A percentile compares a stretch with the other conserved stretches of the same genome.
These are phyloP conservation scores for Purpureocillium lavendulum DNA, from an alignment of 2,329 filamentous ascomycete genomes.

Conservation along the genomic window DNA sequence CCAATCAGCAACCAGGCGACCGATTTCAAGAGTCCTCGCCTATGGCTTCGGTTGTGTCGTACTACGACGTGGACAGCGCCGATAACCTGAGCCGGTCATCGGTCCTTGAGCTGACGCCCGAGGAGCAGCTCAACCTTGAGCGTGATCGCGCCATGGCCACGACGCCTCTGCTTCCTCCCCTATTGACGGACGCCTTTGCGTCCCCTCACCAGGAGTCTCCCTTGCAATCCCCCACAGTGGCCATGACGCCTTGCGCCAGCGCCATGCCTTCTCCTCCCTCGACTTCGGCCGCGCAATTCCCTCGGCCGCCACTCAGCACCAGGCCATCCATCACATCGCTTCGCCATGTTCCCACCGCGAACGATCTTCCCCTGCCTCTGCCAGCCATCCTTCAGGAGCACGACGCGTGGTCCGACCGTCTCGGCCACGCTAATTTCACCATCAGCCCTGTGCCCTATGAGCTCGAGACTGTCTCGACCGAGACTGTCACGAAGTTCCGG, in stretches of 20 bases:
- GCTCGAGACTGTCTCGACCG: constrained; percentile 52
- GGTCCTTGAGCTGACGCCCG: constrained; percentile 31
- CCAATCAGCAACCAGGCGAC: constrained; percentile 37
- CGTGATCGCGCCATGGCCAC: constrained; percentile 56
- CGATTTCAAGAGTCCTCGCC: constrained; percentile 45
- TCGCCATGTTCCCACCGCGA: constrained; percentile 51
- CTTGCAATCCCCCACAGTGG: constrained; percentile 66
- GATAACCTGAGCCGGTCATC: constrained; percentile 43
- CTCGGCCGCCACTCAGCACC: constrained; percentile 60
- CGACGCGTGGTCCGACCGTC: constrained; percentile 75
- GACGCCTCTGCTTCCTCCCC: constrained; percentile 77
- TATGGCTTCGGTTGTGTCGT: constrained; percentile 51
- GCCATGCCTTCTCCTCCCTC: constrained; percentile 3
- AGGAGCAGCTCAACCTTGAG: constrained; percentile 40
- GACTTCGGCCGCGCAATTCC: constrained; percentile 38
- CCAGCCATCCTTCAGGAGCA: constrained; percentile 59
- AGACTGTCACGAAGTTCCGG: constrained; percentile 53
- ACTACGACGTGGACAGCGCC: constrained; percentile 42
- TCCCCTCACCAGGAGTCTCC: constrained; percentile 63
- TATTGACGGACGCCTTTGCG: constrained; percentile 54
- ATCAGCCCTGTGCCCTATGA: constrained; percentile 76
- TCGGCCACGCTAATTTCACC: constrained; percentile 91
- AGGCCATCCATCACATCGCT: constrained; percentile 75
- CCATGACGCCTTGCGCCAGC: constrained; percentile 1
- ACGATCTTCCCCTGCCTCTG: constrained; percentile 45